Percentiles rank a stretch among this genome's conserved stretches.
Evolutionary conservation across 2,329 filamentous ascomycete species (phyloP).

Genomic region (Diatrype stigma): DNA sequence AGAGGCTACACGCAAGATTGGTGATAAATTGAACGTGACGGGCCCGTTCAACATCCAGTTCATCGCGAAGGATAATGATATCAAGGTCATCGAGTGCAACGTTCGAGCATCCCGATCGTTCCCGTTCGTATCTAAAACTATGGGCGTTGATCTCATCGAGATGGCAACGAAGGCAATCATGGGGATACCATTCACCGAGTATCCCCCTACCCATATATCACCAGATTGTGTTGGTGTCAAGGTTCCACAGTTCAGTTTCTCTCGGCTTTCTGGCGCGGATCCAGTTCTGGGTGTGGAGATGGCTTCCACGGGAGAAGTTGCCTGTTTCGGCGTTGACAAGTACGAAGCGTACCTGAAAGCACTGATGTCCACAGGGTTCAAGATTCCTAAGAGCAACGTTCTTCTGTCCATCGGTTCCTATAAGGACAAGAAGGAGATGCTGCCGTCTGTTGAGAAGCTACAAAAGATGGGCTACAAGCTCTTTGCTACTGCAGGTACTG

Average conservation of each 20-base stretch:
- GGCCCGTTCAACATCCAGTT: constrained; percentile 99
- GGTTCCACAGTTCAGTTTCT: constrained; percentile 99
- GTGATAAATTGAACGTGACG: constrained; percentile 87
- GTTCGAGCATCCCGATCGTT: constrained; percentile 94
- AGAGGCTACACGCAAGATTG: constrained; percentile 94
- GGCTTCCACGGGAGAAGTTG: constrained; percentile 97
- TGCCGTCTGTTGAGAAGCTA: constrained; percentile 85
- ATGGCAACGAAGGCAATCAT: constrained; percentile 98
- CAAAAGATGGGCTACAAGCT: constrained; percentile 91
- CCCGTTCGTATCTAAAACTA: constrained; percentile 97
- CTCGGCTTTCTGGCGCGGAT: constrained; percentile 89
- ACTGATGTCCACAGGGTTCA: constrained; percentile 92
- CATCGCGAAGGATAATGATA: constrained; percentile 98
- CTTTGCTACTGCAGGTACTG: constrained; percentile 93
- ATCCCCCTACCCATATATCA: constrained; percentile 72
- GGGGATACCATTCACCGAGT: constrained; percentile 74
- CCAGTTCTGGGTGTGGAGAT: constrained; percentile 97
- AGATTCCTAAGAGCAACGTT: constrained; percentile 91
- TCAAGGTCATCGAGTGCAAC: constrained; percentile 99
- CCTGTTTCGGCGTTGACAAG: constrained; percentile 91
- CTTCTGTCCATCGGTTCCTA: constrained; percentile 92
- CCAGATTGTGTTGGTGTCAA: constrained; percentile 91
- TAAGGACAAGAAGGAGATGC: constrained; percentile 97
- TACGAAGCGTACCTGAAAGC: constrained; percentile 98
- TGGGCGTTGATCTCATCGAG: constrained; percentile 95